Base-by-base conservation (phyloP, 2,329 filamentous ascomycete genomes). In the Eutypella sp. region DNA sequence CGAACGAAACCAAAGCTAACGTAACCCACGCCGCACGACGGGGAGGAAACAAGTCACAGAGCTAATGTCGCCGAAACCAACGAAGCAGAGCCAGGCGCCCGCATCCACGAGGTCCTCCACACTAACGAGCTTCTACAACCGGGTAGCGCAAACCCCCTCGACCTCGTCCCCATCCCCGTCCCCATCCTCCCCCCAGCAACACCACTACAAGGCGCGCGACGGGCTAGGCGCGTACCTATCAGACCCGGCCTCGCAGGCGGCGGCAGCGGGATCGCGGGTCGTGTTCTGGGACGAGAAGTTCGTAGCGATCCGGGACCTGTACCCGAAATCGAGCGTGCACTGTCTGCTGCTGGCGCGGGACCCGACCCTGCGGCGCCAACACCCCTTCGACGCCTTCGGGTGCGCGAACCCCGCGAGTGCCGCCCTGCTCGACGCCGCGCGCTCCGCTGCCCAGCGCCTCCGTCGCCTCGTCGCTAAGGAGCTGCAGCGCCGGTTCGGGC, bases 271-370 rank as follows among this genome's bases (percentile, higher is more conserved):
- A n/a, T 74, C 71, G 22, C 69, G 75, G 5, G 78, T 90, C 2
- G 72, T 93, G 45, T 84, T 82, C 59, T 72, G 83, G 65, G 79
- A 81, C 52, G 72, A 79, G n/a, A 69, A 81, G 49, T 89, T 85
- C 54, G 87, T 91, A 42, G 78, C 83, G 18, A 87, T 97, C 63
- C 77, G 84, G 56, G 93, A 99, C 69, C 72, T 82, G 50, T 99
- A 82, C 62, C 91, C 93, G 8, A 99, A 97, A 67, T 81, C 87
- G 3, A 82, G 79, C 3, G 74, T 96, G 4, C 93, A 99, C 69
- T 76, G 89, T 1, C 85, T 99, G 3, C 79, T 97, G n/a, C 81
- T 97, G 5, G 89, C 91, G 6, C 85, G 91, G 41, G 79, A 85
- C 34, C 60, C 73, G 1, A 58, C 63, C 2, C 79, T 82, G 60